Conservation (phyloP, 305 asterid genomes). For the Solanum hybrid region DNA sequence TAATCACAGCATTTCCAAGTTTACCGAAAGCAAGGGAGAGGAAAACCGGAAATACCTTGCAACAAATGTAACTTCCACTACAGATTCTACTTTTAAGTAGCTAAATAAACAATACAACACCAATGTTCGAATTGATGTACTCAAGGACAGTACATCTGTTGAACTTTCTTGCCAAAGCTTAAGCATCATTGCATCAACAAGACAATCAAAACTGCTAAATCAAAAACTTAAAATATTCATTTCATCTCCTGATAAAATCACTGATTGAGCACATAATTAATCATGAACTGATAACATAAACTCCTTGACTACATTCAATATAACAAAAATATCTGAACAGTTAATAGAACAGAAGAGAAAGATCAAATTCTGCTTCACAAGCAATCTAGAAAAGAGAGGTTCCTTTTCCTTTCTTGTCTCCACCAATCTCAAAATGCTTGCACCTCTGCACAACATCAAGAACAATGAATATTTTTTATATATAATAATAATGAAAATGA, state of each 20-base stretch:
- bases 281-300: neutral
- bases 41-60: neutral
- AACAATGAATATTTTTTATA: neutral
- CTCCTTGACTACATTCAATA: neutral
- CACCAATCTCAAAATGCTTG: conserved; percentile 10
- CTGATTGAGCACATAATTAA: neutral
- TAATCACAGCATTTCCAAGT: neutral
- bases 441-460: conserved; percentile 6
- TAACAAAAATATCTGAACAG: neutral
- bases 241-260: neutral
- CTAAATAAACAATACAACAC: neutral
- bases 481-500: neutral
- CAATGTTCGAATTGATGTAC: neutral
- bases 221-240: neutral
- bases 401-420: conserved; percentile 10
- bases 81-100: neutral
- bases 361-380: neutral
- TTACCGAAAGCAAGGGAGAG: neutral
- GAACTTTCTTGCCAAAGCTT: neutral
- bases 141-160: neutral
- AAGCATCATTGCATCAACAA: neutral
- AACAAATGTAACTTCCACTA: neutral
- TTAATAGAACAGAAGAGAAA: neutral
- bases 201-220: neutral
- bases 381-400: conserved; percentile 1